Evolutionary conservation across 2,329 filamentous ascomycete genomes (phyloP).

Genomic region (Biscogniauxia sp.): DNA sequence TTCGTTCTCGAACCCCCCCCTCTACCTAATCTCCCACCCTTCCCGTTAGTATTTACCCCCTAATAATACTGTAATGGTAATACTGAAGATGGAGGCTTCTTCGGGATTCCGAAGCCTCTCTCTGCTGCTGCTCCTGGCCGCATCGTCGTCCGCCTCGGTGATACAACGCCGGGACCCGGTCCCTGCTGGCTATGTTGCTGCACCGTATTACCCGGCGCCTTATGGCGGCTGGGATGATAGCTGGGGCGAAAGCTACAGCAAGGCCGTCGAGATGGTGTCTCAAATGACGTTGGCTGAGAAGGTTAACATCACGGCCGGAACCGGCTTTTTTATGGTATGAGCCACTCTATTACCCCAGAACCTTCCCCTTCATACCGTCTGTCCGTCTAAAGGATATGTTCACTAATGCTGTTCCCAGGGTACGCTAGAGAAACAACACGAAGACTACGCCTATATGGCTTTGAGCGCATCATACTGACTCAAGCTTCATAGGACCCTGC

Average conservation of each 20-base stretch:
- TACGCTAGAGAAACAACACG: constrained; percentile 8
- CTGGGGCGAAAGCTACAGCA: constrained; percentile 69
- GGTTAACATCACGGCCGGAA: constrained; percentile 72
- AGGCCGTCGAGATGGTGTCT: constrained; percentile 65
- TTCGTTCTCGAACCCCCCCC: not conserved
- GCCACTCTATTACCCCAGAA: no score
- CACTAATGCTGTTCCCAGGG: constrained; percentile 7
- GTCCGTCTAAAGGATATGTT: not conserved
- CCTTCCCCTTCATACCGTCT: no score
- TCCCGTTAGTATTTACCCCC: not conserved
- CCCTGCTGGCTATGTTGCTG: constrained; percentile 39
- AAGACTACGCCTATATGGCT: not conserved
- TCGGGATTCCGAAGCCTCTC: constrained; percentile 26
- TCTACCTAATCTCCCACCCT: not conserved
- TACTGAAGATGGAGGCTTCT: constrained; percentile 22
- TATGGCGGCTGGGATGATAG: constrained; percentile 67
- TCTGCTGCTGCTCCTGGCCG: constrained; percentile 19
- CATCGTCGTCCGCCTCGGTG: constrained; percentile 17
- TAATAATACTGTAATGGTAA: constrained; percentile 19
- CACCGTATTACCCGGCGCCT: constrained; percentile 71
- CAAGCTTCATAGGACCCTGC: constrained; percentile 50
- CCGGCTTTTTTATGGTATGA: constrained; percentile 66
- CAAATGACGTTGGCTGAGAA: constrained; percentile 81
- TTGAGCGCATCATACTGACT: constrained; percentile 5
- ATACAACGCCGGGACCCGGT: constrained; percentile 27